Conservation (phyloP, 768 basidiomycete species). For the Rhodocollybia butyracea region DNA sequence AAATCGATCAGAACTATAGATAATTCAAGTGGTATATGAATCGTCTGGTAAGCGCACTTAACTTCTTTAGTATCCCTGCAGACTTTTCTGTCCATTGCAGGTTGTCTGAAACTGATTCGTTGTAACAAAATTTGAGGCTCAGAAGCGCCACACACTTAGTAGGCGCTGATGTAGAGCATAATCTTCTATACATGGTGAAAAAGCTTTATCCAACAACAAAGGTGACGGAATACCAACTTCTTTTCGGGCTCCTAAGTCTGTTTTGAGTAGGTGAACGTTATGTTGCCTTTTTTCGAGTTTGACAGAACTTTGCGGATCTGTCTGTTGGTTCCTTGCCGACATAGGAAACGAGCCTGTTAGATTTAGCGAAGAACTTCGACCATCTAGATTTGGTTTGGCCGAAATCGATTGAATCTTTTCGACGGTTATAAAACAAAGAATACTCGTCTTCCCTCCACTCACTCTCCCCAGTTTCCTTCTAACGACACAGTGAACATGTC, state of each 20-base stretch:
- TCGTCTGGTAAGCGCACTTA: too few species aligned
- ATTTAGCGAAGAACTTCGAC: not conserved
- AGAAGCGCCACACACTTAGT: too few species aligned
- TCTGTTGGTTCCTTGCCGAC: constrained; percentile 8
- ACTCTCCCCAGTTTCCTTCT: not conserved
- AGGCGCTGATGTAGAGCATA: too few species aligned
- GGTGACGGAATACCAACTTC: not conserved
- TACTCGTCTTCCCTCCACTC: not conserved
- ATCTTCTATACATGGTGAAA: too few species aligned
- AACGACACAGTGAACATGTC: constrained; percentile 1
- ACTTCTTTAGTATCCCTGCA: too few species aligned
- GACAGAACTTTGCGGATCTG: constrained; percentile 8
- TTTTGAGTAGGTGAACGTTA: not conserved
- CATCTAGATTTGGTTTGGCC: constrained; percentile 9
- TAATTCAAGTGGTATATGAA: too few species aligned
- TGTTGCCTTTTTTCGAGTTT: not conserved
- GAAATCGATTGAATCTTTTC: not conserved
- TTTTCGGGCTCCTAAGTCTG: constrained; percentile 2
- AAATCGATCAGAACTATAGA: too few species aligned
- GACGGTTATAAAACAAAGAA: constrained; percentile 1
- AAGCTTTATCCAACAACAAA: too few species aligned
- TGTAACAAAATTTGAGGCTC: too few species aligned
- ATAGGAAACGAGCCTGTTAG: too few species aligned
- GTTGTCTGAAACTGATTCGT: too few species aligned
- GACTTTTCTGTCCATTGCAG: too few species aligned